Evolutionary conservation across 441 rosid genomes (phyloP).

Genomic region (Adansonia madagascariensis): DNA sequence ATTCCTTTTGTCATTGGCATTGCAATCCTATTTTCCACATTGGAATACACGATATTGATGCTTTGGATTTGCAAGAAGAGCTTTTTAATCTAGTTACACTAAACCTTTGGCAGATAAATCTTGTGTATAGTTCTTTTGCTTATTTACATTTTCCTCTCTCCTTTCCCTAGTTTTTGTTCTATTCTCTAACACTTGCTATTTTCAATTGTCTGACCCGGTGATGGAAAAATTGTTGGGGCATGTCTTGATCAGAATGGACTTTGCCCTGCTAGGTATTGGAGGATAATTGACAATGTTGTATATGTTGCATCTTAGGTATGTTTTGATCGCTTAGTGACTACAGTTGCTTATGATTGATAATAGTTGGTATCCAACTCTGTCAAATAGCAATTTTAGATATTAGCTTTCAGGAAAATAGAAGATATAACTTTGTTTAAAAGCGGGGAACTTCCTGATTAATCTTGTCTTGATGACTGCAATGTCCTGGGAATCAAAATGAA

Average conservation of each 20-base stretch:
- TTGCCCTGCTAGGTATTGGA: conserved; percentile 99
- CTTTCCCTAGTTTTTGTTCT: conserved; percentile 31
- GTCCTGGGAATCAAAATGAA: background rate
- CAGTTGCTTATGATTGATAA: conserved; percentile 25
- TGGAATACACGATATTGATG: too few species aligned
- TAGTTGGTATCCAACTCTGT: background rate
- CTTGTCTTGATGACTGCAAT: background rate
- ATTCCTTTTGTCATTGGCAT: too few species aligned
- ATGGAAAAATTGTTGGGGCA: conserved; percentile 99
- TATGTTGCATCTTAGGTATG: conserved; percentile 99
- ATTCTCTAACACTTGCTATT: conserved; percentile 45
- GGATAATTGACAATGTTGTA: conserved; percentile 88
- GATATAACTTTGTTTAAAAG: background rate
- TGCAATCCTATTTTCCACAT: too few species aligned
- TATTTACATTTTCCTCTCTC: conserved; percentile 19
- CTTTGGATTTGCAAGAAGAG: too few species aligned
- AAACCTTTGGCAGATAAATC: conserved; percentile 2
- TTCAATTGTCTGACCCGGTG: conserved; percentile 64
- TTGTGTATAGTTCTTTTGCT: background rate
- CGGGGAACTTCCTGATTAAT: background rate
- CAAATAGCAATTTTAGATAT: background rate
- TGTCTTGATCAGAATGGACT: conserved; percentile 98
- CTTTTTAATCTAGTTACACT: background rate
- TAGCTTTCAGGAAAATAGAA: background rate
- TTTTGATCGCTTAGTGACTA: conserved; percentile 34